Base-by-base conservation (phyloP, 1,284 basidiomycete genomes). In the Puccinia horiana region DNA sequence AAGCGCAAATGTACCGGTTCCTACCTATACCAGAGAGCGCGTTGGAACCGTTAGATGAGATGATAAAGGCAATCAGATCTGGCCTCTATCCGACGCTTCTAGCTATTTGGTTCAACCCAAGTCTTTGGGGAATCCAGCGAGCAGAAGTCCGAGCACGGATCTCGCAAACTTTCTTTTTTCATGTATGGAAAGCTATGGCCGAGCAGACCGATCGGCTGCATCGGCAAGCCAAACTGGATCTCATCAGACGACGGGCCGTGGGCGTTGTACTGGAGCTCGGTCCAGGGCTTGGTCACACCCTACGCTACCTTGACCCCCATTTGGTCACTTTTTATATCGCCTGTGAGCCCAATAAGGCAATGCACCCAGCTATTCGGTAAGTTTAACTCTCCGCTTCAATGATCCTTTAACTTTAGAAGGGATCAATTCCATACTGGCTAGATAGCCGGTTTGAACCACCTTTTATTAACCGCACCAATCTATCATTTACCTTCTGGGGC, bases 61-160 rank as follows among this genome's bases (percentile, higher is more conserved):
- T 69, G 42, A 44, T 69, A 42, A 37, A n/a, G 16, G 35, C 65
- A 26, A 69, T 69, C 2, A 35, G 42, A 3, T 44, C 23, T 29
- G 65, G 40, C 1, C 65, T 69, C 37, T 69, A 44, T 69, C 65
- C 65, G 42, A 69, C 65, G 26, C 65, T 69, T 69, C 65, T 69
- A 12, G 65, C 65, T 6, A 47, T 69, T 12, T 69, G 65, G 65
- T 23, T 47, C 37, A 69, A 69, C 42, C 65, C 65, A 9, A 69
- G 65, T 29, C 37, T 69, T 2, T 69, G 65, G 37, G 42, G 42
- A 12, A 29, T 69, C 16, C 65, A 69, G 42, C 35, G 65, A n/a
- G 29, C 29, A 20, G 37, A 69, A 44, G 65, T n/a, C 42, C 37
- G 65, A 69, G 40, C 42, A n/a, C 65, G 20, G 40, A 69, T 69